Evolutionary conservation across 176 grass and related monocot genomes (phyloP), one percentile per base, ranked within the genome.

Genomic region (Alloteropsis semialata): DNA sequence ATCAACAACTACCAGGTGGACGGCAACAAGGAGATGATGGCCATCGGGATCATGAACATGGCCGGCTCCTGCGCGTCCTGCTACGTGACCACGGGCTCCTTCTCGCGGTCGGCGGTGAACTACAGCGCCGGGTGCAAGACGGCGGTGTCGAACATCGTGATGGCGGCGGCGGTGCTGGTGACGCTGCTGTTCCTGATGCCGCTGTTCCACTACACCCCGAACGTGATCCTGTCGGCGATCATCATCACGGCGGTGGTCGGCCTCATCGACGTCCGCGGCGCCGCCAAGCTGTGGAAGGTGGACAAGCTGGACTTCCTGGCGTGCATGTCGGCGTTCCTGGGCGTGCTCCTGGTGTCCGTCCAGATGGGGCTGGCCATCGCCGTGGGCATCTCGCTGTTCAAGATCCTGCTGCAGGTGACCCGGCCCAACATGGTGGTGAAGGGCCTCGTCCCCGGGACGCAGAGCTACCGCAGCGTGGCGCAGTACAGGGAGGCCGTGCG

Each of bases 1-100:
- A 87, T 99, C 37, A 99, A 99, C 72, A 99, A 99, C 84, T 99
- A 99, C 85, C 93, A 99, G 78, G 89, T 99, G 61, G 97, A 99
- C 89, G 97, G 97, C 10, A 99, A 99, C 91, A 99, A 99, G 81
- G 97, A 99, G 81, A 99, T 99, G 97, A 92, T 99, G 89, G 97
- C 97, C 22, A 90, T 99, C 53, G 97, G 97, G 36, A 63, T 95
- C 48, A 99, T 99, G 97, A 99, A 99, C 97, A 96, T 99, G 91
- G 89, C 91, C 0, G 97, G 97, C 0, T 99, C 97, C 1, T 99
- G 97, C 77, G 85, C 93, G 36, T 99, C 97, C 21, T 99, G 97
- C 76, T 99, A 99, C 69, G 91, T 99, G 65, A 99, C 97, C 37
- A 99, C 93, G 58, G 94, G 94, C 5, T 99, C 97, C 34, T 99